Conservation (phyloP, 1,139 yeast species). For the Magnusiomyces ingens region DNA sequence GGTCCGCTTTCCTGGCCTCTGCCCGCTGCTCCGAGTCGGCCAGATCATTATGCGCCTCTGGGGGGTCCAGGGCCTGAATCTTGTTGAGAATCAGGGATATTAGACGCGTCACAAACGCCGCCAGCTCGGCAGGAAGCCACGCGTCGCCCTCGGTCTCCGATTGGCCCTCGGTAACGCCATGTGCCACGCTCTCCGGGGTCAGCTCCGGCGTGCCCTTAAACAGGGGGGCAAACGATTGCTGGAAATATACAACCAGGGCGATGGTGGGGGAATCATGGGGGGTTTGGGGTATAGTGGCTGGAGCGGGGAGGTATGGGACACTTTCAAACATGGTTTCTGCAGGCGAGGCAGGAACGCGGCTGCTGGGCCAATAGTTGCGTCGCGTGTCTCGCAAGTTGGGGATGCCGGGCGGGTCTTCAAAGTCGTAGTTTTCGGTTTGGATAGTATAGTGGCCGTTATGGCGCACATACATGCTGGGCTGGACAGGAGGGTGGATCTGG, state of each 20-base stretch:
- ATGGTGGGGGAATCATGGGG: background rate
- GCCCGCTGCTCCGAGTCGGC: background rate
- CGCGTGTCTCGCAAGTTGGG: too few relatives aligned
- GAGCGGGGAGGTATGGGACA: too few relatives aligned
- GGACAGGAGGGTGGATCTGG: too few relatives aligned
- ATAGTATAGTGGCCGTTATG: too few relatives aligned
- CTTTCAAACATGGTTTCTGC: too few relatives aligned
- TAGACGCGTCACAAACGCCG: background rate
- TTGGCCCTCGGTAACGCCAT: background rate
- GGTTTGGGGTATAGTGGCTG: background rate
- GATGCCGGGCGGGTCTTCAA: too few relatives aligned
- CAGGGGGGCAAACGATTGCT: background rate
- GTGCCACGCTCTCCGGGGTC: background rate
- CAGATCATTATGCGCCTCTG: too few relatives aligned
- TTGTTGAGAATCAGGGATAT: background rate
- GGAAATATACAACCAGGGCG: background rate
- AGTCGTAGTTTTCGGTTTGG: too few relatives aligned
- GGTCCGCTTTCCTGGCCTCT: background rate
- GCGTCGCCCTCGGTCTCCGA: background rate
- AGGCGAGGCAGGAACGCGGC: too few relatives aligned
- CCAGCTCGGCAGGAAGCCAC: background rate
- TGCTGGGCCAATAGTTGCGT: too few relatives aligned
- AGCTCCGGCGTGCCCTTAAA: constrained; percentile 1
- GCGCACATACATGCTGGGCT: too few relatives aligned
- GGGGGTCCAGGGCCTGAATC: background rate